Evolutionary conservation across 2,329 filamentous ascomycete species (phyloP), one percentile per base, ranked within the genome.

Genomic region (Alternaria solani): DNA sequence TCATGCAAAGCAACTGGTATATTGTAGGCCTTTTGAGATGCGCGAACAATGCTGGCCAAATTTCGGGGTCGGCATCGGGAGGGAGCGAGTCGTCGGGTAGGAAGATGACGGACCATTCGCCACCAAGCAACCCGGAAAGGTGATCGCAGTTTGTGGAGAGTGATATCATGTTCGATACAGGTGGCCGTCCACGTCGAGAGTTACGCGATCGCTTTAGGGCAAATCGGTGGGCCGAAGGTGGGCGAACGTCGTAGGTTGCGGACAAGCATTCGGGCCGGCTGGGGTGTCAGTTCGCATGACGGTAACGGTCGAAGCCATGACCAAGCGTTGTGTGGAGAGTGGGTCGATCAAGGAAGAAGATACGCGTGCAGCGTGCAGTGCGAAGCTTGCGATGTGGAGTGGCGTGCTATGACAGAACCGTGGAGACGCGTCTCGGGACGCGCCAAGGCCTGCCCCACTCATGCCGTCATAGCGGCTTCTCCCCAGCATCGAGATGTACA

Each of bases 181-280:
- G 44, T 20, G 46, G 16, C 53, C 56, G 23, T 43, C 47, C n/a
- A 65, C 48, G 18, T 65, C 47, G 44, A 62, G 59, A 18, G 25
- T 54, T 34, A 64, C 42, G 25, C 30, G 28, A 38, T 59, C 34
- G 9, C n/a, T 26, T 5, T 26, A 11, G 23, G 32, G 34, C 12
- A 46, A 32, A 23, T 30, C 36, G n/a, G 42, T 23, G 52, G 42
- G 32, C n/a, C 43, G 52, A 49, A n/a, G 28, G 18, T 32, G 18
- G 28, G 30, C 44, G 18, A 6, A 30, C 6, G 34, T 39, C 41
- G 48, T 7, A 8, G 48, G 51, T 25, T 46, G 30, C 9, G 41
- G 30, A 46, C 30, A 41, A n/a, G 41, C 51, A n/a, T 25, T 1
- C n/a, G 51, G 32, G 32, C 3, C 41, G 5, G 34, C n/a, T 30